A percentile compares a stretch with the other conserved stretches of the same genome.
Conservation (phyloP, 2,329 filamentous ascomycete genomes). For the Fusarium sp. region DNA sequence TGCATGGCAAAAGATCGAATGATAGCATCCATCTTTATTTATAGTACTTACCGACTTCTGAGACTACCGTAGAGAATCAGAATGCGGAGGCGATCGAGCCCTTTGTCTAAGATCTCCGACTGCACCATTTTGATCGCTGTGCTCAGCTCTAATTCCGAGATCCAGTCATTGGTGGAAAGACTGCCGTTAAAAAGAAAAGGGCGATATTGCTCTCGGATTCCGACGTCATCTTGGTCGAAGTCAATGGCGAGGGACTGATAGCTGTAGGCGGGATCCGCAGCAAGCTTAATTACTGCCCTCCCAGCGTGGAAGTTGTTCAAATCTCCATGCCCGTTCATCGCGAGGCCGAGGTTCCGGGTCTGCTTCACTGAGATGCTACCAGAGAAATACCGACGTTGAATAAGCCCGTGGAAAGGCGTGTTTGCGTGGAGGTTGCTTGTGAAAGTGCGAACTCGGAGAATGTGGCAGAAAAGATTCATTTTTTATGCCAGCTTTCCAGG, state of each 20-base stretch:
- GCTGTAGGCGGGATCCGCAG: background rate
- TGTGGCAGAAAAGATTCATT: background rate
- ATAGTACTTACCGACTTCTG: background rate
- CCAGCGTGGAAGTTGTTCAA: conserved; percentile 1
- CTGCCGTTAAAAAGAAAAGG: background rate
- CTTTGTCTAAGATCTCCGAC: background rate
- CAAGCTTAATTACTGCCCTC: background rate
- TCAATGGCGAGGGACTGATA: background rate
- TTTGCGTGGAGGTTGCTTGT: background rate
- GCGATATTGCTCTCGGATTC: background rate
- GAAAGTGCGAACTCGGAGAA: background rate
- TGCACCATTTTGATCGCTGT: conserved; percentile 1
- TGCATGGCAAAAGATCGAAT: background rate
- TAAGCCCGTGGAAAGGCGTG: fast-evolving
- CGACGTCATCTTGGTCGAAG: background rate
- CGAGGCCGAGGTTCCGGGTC: background rate
- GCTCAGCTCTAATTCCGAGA: background rate
- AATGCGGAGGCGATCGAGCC: background rate
- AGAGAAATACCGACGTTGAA: background rate
- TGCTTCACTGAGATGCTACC: background rate
- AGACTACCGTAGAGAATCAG: conserved; percentile 6
- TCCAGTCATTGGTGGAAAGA: background rate
- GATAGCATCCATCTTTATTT: too few species aligned
- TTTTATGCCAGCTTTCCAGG: background rate
- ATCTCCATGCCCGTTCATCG: background rate